These are phyloP conservation scores for Drechslerella coelobrocha DNA, from an alignment of 2,329 filamentous ascomycete species.

Conservation along the genomic window DNA sequence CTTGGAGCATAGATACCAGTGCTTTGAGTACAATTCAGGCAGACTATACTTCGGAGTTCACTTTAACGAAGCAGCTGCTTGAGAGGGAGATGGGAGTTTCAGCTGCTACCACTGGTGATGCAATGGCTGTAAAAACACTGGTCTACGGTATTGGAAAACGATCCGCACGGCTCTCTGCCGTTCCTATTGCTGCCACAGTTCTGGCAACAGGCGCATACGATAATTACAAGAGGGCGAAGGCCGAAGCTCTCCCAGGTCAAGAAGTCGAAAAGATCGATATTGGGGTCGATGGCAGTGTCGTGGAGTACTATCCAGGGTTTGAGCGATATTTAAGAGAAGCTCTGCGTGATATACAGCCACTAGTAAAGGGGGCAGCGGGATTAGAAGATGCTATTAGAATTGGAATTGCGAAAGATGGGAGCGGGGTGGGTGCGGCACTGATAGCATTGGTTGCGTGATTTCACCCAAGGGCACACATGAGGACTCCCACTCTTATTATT, in stretches of 20 bases:
- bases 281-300: slow-evolving; percentile 90
- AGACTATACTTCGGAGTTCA: slow-evolving; percentile 75
- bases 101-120: slow-evolving; percentile 76
- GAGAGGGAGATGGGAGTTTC: slow-evolving; percentile 78
- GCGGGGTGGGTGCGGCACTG: slow-evolving; percentile 90
- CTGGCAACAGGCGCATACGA: slow-evolving; percentile 69
- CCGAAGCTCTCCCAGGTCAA: slow-evolving; percentile 58
- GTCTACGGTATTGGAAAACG: slow-evolving; percentile 84
- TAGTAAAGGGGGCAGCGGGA: slow-evolving; percentile 71
- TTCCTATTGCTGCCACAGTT: slow-evolving; percentile 84
- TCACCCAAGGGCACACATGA: neutral
- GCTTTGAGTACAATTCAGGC: slow-evolving; percentile 86
- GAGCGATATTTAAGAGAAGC: slow-evolving; percentile 86
- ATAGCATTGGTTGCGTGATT: slow-evolving; percentile 84
- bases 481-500: neutral
- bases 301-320: slow-evolving; percentile 95
- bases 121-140: slow-evolving; percentile 83
- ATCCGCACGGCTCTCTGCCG: slow-evolving; percentile 83
- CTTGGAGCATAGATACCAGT: slow-evolving; percentile 90
- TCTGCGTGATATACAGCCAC: slow-evolving; percentile 74
- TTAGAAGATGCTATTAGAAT: slow-evolving; percentile 83
- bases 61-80: slow-evolving; percentile 76
- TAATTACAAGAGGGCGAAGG: slow-evolving; percentile 39
- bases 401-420: slow-evolving; percentile 95
- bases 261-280: slow-evolving; percentile 80